Percentiles rank a stretch among this genome's conserved stretches.
These are phyloP conservation scores for Phialophora verrucosa DNA, from an alignment of 2,329 filamentous ascomycete species.

Conservation along the genomic window DNA sequence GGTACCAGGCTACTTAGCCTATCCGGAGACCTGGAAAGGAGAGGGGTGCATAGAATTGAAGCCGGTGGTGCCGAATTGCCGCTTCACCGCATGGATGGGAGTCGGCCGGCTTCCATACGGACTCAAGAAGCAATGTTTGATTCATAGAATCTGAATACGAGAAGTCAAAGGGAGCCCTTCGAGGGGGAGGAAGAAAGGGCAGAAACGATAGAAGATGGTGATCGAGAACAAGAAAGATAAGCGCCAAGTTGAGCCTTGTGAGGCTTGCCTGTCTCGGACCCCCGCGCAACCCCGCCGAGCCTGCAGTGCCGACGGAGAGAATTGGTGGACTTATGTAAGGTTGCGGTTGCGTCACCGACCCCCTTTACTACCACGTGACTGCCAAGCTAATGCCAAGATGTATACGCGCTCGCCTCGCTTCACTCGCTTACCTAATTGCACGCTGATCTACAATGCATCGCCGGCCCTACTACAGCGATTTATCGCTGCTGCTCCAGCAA, in stretches of 20 bases:
- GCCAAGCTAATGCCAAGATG: neutral
- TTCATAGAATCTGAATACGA: neutral
- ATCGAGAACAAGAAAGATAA: neutral
- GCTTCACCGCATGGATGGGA: neutral
- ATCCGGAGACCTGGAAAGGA: neutral
- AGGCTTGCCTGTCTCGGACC: neutral
- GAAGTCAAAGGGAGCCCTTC: neutral
- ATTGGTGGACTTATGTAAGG: too few relatives aligned
- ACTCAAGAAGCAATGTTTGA: neutral
- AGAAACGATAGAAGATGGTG: neutral
- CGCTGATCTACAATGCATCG: neutral
- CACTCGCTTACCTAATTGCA: neutral
- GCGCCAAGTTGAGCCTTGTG: constrained; percentile 1
- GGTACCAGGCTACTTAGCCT: neutral
- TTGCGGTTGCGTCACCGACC: neutral
- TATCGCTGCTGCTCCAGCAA: neutral
- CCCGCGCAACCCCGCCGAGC: neutral
- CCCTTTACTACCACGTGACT: neutral
- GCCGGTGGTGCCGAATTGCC: neutral
- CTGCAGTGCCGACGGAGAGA: neutral
- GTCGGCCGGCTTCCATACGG: neutral
- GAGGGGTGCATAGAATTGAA: neutral
- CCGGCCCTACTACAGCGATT: too few relatives aligned
- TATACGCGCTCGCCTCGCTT: neutral
- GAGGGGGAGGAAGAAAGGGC: neutral